These are phyloP conservation scores for Phytopythium montanum DNA, from an alignment of 352 stramenopile species.

Conservation along the genomic window DNA sequence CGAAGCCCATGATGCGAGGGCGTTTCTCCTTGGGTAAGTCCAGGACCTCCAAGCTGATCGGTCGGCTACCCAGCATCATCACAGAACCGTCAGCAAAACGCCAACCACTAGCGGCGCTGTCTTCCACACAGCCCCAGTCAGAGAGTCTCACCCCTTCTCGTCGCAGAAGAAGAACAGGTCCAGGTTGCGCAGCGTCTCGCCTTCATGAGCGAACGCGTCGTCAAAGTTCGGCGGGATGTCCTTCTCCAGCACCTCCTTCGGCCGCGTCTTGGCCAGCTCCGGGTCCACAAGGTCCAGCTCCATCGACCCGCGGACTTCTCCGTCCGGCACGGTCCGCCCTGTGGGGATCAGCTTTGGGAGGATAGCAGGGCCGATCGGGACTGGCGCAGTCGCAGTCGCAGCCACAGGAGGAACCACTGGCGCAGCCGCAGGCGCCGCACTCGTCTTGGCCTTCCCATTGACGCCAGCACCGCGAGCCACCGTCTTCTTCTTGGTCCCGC, in stretches of 20 bases:
- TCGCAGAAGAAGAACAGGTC: conserved; percentile 88
- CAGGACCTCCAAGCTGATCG: conserved; percentile 77
- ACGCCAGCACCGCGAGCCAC: neutral
- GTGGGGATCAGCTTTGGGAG: conserved; percentile 58
- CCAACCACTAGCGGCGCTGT: neutral
- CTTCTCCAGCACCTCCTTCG: conserved; percentile 55
- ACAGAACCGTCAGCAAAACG: neutral
- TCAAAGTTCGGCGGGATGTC: conserved; percentile 65
- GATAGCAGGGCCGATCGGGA: conserved; percentile 23
- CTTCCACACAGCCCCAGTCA: neutral
- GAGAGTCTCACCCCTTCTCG: conserved; percentile 67
- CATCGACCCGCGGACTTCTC: conserved; percentile 54
- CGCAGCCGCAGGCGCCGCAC: neutral
- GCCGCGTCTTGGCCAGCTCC: conserved; percentile 15
- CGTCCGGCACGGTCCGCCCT: conserved; percentile 45
- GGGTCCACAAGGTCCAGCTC: conserved; percentile 48
- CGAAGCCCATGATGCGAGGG: conserved; percentile 82
- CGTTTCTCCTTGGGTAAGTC: conserved; percentile 71
- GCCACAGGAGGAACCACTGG: conserved; percentile 1
- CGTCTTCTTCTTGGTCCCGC: neutral
- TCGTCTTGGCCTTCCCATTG: conserved; percentile 9
- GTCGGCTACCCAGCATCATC: conserved; percentile 33
- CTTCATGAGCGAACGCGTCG: conserved; percentile 56
- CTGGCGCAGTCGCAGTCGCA: neutral
- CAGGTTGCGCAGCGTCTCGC: conserved; percentile 68